Conservation (phyloP, 352 stramenopile species). For the Phytophthora europaea region DNA sequence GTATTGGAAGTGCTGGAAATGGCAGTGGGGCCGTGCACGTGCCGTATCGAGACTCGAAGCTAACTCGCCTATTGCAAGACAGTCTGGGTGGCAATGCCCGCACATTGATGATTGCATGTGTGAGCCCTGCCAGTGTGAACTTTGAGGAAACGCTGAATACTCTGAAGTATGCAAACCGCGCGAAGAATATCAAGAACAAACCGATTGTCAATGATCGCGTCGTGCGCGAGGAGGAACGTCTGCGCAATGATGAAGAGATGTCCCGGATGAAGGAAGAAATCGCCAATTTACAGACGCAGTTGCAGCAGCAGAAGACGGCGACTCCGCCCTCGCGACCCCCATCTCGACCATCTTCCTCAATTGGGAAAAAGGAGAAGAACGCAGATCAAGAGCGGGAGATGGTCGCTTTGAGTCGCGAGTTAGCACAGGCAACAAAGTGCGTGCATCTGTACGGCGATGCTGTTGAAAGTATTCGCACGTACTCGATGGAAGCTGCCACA, state of each 20-base stretch:
- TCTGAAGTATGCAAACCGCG: slow-evolving; percentile 98
- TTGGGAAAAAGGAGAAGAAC: slow-evolving; percentile 14
- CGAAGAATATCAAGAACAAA: slow-evolving; percentile 99
- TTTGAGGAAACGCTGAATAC: slow-evolving; percentile 98
- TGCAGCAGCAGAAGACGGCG: slow-evolving; percentile 57
- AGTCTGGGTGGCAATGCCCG: slow-evolving; percentile 91
- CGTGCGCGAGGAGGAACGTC: slow-evolving; percentile 57
- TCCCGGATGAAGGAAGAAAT: slow-evolving; percentile 86
- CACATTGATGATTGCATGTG: slow-evolving; percentile 93
- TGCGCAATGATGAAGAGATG: slow-evolving; percentile 66
- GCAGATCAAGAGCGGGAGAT: slow-evolving; percentile 22
- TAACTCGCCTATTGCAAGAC: slow-evolving; percentile 91
- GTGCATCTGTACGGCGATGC: slow-evolving; percentile 52
- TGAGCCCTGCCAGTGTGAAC: slow-evolving; percentile 82
- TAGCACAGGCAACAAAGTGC: slow-evolving; percentile 50
- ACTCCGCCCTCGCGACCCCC: slow-evolving; percentile 23
- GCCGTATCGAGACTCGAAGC: slow-evolving; percentile 93
- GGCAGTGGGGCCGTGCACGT: slow-evolving; percentile 67
- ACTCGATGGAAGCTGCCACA: slow-evolving; percentile 78
- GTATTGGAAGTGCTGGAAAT: slow-evolving; percentile 29
- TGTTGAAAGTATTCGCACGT: slow-evolving; percentile 63
- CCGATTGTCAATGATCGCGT: slow-evolving; percentile 96
- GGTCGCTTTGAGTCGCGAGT: slow-evolving; percentile 34
- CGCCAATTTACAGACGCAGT: slow-evolving; percentile 70
- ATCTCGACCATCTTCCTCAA: slow-evolving; percentile 21